A percentile compares a stretch with the other conserved stretches of the same genome.
Conservation (phyloP, 1,139 yeast species). For the Pichia sp. region DNA sequence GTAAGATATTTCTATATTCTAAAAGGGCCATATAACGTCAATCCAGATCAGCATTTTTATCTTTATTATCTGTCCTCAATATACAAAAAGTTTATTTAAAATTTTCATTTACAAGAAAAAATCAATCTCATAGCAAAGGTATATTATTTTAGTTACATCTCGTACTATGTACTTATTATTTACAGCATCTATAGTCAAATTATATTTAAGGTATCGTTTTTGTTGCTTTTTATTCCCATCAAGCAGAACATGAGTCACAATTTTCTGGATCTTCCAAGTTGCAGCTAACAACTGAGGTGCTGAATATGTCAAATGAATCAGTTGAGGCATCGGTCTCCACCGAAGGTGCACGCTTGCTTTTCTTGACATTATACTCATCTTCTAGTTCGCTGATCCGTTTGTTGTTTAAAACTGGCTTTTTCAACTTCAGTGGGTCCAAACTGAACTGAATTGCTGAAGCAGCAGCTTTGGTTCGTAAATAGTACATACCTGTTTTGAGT, state of each 20-base stretch:
- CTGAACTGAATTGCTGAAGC: constrained; percentile 92
- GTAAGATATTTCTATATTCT: not conserved
- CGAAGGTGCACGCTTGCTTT: not conserved
- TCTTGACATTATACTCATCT: not conserved
- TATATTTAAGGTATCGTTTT: not conserved
- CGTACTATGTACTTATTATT: too few relatives aligned
- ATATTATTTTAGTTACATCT: too few relatives aligned
- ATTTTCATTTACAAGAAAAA: too few relatives aligned
- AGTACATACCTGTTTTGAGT: constrained; percentile 96
- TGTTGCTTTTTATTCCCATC: constrained; percentile 5
- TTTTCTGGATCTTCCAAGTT: constrained; percentile 36
- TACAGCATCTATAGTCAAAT: not conserved
- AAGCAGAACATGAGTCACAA: constrained; percentile 49
- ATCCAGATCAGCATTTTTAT: too few relatives aligned
- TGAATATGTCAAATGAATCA: constrained; percentile 19
- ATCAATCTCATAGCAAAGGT: too few relatives aligned
- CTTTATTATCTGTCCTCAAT: too few relatives aligned
- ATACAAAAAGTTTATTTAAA: too few relatives aligned
- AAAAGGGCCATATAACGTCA: too few relatives aligned
- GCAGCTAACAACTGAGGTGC: constrained; percentile 36
- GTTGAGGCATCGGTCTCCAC: not conserved
- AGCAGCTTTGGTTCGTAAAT: constrained; percentile 92
- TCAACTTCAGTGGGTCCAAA: constrained; percentile 46
- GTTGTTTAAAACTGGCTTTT: not conserved
- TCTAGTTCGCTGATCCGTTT: not conserved